Conservation (phyloP, 2,329 filamentous ascomycete genomes). For the Scortechinia acanthostroma region DNA sequence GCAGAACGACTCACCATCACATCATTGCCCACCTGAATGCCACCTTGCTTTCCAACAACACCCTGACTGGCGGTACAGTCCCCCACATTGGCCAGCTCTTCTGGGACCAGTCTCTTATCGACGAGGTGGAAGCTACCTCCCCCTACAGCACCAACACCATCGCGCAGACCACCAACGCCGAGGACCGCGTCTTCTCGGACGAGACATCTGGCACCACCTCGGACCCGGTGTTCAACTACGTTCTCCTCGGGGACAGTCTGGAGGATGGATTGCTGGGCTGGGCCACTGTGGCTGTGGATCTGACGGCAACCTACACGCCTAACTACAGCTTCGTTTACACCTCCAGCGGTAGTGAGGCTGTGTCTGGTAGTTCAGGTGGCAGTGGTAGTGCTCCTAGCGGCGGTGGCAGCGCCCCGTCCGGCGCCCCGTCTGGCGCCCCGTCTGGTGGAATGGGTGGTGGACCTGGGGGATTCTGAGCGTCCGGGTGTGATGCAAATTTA, state of each 20-base stretch:
- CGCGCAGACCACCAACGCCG: conserved; percentile 20
- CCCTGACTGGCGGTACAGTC: conserved; percentile 37
- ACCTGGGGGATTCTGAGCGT: no score
- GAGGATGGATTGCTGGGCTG: conserved; percentile 36
- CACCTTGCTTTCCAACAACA: conserved; percentile 27
- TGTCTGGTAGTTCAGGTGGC: no score
- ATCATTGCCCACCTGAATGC: conserved; percentile 33
- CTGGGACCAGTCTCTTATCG: conserved; percentile 52
- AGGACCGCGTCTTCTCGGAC: conserved; percentile 33
- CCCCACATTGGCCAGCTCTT: conserved; percentile 59
- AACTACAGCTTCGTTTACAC: background rate
- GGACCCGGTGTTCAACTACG: conserved; percentile 43
- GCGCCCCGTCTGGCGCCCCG: no score
- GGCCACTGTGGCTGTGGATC: conserved; percentile 33
- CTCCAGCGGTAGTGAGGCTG: no score
- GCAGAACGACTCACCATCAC: conserved; percentile 38
- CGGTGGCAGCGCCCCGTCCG: no score
- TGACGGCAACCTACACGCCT: background rate
- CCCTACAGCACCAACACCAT: conserved; percentile 37
- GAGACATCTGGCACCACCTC: conserved; percentile 35
- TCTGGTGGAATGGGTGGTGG: no score
- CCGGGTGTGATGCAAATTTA: no score
- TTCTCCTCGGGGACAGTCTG: conserved; percentile 36
- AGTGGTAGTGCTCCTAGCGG: no score
- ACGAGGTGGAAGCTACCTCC: conserved; percentile 32